Conservation (phyloP, 352 stramenopile species). For the Globisporangium irregulare region DNA sequence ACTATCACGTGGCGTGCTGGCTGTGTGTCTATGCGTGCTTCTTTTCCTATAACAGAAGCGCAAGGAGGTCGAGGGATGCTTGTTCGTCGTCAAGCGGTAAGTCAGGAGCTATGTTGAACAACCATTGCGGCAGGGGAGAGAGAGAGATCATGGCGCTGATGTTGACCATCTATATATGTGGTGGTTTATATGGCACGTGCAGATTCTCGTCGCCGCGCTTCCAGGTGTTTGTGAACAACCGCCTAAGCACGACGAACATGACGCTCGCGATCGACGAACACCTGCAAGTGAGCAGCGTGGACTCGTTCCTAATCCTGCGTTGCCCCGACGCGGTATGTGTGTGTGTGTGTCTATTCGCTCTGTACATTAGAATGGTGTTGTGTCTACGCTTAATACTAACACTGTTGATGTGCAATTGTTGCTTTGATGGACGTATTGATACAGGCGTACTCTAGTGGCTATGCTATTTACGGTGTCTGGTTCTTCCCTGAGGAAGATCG, state of each 20-base stretch:
- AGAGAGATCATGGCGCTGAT: neutral
- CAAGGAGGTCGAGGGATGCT: slow-evolving; percentile 81
- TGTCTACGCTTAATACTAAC: neutral
- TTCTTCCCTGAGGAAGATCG: slow-evolving; percentile 87
- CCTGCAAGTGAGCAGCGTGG: slow-evolving; percentile 79
- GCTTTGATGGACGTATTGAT: neutral
- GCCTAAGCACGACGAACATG: slow-evolving; percentile 87
- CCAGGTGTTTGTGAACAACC: slow-evolving; percentile 89
- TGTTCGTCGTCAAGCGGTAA: slow-evolving; percentile 84
- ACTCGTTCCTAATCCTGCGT: slow-evolving; percentile 84
- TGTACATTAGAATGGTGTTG: neutral
- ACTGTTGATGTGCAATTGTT: neutral
- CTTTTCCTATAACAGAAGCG: slow-evolving; percentile 50
- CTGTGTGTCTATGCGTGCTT: neutral
- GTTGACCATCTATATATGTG: neutral
- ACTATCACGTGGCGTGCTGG: neutral
- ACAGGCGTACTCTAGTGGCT: slow-evolving; percentile 50
- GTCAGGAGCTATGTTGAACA: neutral
- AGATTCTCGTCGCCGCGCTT: slow-evolving; percentile 76
- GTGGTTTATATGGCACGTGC: neutral
- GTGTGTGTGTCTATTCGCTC: neutral
- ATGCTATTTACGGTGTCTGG: slow-evolving; percentile 85
- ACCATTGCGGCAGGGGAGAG: neutral
- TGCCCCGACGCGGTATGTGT: slow-evolving; percentile 49
- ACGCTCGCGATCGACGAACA: slow-evolving; percentile 65